phyloP scores from a whole-genome alignment of 257 asterid genomes.

The Solanum pinnatisectum region DNA sequence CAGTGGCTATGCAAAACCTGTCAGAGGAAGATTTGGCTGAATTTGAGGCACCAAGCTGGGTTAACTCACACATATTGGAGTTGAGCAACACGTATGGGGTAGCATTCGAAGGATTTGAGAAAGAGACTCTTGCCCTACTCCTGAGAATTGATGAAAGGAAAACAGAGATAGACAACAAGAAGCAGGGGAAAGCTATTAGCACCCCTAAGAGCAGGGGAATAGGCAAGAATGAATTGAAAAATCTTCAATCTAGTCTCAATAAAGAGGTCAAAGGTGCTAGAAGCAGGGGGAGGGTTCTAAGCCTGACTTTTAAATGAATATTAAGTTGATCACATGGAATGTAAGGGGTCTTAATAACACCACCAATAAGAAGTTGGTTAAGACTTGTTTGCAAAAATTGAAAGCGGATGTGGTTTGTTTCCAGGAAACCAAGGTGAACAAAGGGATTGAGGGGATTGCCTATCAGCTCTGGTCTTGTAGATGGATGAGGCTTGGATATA shows the following conservation, averaged over 20 bases:
- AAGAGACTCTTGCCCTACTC: neutral
- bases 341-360: no score
- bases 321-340: no score
- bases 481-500: no score
- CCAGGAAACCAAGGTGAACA: no score
- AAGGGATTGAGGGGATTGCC: no score
- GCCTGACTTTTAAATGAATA: no score
- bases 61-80: neutral
- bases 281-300: neutral
- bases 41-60: neutral
- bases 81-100: neutral
- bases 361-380: no score
- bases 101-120: neutral
- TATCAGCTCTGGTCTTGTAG: no score
- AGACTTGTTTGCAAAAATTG: no score
- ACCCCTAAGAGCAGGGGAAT: neutral
- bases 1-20: neutral
- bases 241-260: neutral
- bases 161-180: neutral
- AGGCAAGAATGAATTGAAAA: neutral
- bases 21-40: neutral
- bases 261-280: neutral
- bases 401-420: no score
- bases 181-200: no score
- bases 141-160: neutral